A percentile compares a stretch with the other conserved stretches of the same genome.
Conservation (phyloP, 192 early-diverging fungal species). For the Coemansia sp. region DNA sequence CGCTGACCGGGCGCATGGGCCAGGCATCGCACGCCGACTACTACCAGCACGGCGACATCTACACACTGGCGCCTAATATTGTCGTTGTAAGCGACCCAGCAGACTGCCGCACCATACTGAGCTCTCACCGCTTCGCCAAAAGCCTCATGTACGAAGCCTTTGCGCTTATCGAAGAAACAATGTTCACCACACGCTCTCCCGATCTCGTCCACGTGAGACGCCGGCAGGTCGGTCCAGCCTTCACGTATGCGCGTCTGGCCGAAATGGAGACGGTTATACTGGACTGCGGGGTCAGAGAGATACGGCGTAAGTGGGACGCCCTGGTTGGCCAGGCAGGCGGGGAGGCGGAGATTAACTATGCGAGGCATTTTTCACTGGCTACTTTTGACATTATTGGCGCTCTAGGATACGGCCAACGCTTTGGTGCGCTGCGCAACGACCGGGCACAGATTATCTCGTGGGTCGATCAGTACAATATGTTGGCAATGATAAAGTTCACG, state of each 20-base stretch:
- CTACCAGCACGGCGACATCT: slow-evolving; percentile 39
- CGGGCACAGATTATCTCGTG: slow-evolving; percentile 16
- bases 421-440: slow-evolving; percentile 23
- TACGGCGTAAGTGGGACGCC: slow-evolving; percentile 30
- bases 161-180: slow-evolving; percentile 2
- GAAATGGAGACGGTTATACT: slow-evolving; percentile 35
- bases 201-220: slow-evolving; percentile 2
- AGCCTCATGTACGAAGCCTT: slow-evolving; percentile 21
- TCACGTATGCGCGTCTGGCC: background rate
- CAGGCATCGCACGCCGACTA: slow-evolving; percentile 17
- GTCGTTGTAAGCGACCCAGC: slow-evolving; percentile 27
- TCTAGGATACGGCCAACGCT: slow-evolving; percentile 36
- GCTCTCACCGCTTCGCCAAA: slow-evolving; percentile 30
- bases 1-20: slow-evolving; percentile 8
- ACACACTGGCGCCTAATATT: slow-evolving; percentile 19
- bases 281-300: slow-evolving; percentile 20
- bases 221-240: slow-evolving; percentile 11
- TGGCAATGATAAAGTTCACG: background rate
- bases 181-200: slow-evolving; percentile 13
- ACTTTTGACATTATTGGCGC: slow-evolving; percentile 41
- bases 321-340: background rate
- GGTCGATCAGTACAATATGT: slow-evolving; percentile 17
- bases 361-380: slow-evolving; percentile 37
- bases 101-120: slow-evolving; percentile 20
- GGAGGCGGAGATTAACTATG: background rate